Conservation (phyloP, 768 basidiomycete genomes). For the Hygrocybe punicea region DNA sequence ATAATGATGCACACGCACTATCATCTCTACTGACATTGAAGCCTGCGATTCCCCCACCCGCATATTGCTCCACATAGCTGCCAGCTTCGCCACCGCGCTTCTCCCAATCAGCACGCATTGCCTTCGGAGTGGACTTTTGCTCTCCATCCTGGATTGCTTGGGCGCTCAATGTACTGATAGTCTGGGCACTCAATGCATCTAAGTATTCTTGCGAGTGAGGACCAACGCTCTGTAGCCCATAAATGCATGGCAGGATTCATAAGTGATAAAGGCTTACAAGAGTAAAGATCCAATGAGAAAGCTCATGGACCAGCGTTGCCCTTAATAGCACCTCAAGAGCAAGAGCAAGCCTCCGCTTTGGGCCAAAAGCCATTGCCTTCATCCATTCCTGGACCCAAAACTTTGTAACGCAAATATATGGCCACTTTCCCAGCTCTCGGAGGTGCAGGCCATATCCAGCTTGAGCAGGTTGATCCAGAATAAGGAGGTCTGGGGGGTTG, state of each 20-base stretch:
- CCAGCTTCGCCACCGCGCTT: not conserved
- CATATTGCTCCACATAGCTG: not conserved
- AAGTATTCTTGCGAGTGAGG: too few species aligned
- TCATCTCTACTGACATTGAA: not conserved
- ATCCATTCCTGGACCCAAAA: not conserved
- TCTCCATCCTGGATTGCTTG: not conserved
- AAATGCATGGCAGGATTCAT: too few species aligned
- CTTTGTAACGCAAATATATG: not conserved
- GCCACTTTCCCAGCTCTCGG: not conserved
- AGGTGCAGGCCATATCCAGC: not conserved
- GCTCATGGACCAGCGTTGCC: not conserved
- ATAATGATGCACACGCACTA: constrained; percentile 1
- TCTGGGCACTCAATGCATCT: not conserved
- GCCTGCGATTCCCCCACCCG: not conserved
- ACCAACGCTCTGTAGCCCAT: too few species aligned
- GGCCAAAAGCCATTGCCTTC: not conserved
- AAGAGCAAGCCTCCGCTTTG: not conserved
- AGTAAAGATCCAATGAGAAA: not conserved
- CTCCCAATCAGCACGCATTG: not conserved
- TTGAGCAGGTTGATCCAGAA: constrained; percentile 1
- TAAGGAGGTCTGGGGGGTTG: not conserved
- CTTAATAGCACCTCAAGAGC: not conserved
- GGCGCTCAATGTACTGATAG: not conserved
- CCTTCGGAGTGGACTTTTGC: not conserved
- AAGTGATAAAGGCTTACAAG: too few species aligned